phyloP scores from a whole-genome alignment of 768 basidiomycete species.

The Lentinula lateritia region DNA sequence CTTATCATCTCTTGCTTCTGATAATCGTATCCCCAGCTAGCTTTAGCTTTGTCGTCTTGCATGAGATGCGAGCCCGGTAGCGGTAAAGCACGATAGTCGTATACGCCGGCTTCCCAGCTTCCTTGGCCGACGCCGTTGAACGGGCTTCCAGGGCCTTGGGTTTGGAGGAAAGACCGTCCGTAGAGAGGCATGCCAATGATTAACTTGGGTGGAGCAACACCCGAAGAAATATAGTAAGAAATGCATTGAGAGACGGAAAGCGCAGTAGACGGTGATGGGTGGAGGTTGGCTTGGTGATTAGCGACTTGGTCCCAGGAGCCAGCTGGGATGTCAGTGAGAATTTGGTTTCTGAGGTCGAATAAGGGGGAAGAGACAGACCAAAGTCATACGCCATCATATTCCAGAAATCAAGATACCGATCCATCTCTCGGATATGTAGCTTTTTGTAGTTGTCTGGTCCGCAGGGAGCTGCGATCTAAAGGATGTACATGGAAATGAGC shows the following conservation, averaged over 20 bases:
- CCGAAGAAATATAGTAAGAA: constrained; percentile 62
- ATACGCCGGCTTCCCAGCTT: constrained; percentile 87
- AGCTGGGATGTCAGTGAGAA: constrained; percentile 29
- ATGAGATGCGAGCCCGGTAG: constrained; percentile 61
- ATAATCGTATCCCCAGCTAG: constrained; percentile 83
- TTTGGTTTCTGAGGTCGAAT: background rate
- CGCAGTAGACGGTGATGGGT: constrained; percentile 55
- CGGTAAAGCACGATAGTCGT: constrained; percentile 90
- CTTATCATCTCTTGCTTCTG: constrained; percentile 74
- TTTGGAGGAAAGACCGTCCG: constrained; percentile 85
- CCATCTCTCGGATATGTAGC: constrained; percentile 79
- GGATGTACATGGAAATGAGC: background rate
- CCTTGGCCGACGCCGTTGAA: constrained; percentile 84
- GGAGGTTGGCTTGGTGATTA: constrained; percentile 85
- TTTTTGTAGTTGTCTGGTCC: constrained; percentile 83
- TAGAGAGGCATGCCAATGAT: constrained; percentile 92
- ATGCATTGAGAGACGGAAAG: constrained; percentile 63
- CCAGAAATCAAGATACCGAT: constrained; percentile 88
- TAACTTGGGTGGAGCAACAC: constrained; percentile 74
- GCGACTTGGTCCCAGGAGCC: constrained; percentile 71
- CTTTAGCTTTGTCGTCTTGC: constrained; percentile 60
- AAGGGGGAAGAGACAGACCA: constrained; percentile 33
- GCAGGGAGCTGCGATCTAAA: constrained; percentile 87
- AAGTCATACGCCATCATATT: constrained; percentile 96
- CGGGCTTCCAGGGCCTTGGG: constrained; percentile 71